Percentiles rank a stretch among this genome's conserved stretches.
These are phyloP conservation scores for Raddia guianensis DNA, from an alignment of 176 grass and related monocot genomes.

Conservation along the genomic window DNA sequence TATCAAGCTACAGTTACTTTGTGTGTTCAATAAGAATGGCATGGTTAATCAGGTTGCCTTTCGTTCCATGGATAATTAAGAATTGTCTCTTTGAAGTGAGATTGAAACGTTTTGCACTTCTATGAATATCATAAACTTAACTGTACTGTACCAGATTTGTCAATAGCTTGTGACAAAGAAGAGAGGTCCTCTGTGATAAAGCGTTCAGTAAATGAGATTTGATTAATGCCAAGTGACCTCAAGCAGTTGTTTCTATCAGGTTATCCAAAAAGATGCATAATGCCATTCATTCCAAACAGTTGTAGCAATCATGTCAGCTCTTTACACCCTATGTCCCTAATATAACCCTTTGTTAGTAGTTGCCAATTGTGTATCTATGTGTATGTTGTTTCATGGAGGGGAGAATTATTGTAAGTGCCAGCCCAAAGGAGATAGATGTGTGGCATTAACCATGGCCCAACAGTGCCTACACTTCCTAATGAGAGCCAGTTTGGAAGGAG, in stretches of 20 bases:
- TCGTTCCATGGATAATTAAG: background rate
- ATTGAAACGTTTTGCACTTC: conserved; percentile 15
- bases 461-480: background rate
- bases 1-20: background rate
- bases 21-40: background rate
- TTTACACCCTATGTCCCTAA: conserved; percentile 21
- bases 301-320: conserved; percentile 29
- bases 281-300: conserved; percentile 6
- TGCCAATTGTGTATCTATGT: conserved; percentile 17
- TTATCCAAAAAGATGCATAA: background rate
- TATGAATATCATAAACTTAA: background rate
- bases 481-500: conserved; percentile 17
- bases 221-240: background rate
- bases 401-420: conserved; percentile 24
- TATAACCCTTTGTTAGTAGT: background rate
- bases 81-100: conserved; percentile 12
- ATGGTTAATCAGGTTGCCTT: conserved; percentile 10
- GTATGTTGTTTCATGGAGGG: conserved; percentile 17
- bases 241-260: background rate
- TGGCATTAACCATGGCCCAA: background rate
- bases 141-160: background rate
- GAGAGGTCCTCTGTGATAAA: conserved; percentile 1
- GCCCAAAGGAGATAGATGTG: background rate
- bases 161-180: background rate
- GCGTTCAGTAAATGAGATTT: background rate